These are phyloP conservation scores for Stevia rebaudiana DNA, from an alignment of 140 eudicot genomes.

Conservation along the genomic window DNA sequence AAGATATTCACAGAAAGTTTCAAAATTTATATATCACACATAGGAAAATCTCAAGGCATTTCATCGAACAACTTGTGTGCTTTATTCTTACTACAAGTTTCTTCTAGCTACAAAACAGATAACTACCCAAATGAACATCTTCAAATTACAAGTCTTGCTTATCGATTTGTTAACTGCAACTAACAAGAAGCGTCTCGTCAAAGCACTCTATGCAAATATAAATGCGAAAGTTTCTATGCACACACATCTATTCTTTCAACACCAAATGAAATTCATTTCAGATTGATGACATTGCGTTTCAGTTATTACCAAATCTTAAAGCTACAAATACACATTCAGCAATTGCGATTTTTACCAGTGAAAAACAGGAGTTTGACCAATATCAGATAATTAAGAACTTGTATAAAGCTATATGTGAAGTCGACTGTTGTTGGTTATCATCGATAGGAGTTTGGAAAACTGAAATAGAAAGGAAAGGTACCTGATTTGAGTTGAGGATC, in stretches of 20 bases:
- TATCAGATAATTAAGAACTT: background rate
- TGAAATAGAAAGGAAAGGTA: background rate
- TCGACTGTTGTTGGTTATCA: background rate
- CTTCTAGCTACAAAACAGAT: background rate
- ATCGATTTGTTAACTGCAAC: background rate
- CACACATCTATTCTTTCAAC: background rate
- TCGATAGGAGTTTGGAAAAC: background rate
- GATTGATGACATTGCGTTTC: background rate
- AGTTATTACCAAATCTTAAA: background rate
- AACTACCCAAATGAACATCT: background rate
- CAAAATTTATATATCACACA: background rate
- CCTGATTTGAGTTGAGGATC: constrained; percentile 20
- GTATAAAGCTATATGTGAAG: background rate
- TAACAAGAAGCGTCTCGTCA: background rate
- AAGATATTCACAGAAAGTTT: background rate
- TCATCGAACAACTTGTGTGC: constrained; percentile 31
- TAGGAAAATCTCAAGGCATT: constrained; percentile 12
- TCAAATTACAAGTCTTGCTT: background rate
- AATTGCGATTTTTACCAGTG: background rate
- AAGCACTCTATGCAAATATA: background rate
- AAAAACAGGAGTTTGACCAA: background rate
- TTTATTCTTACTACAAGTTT: constrained; percentile 5
- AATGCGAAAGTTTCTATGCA: background rate
- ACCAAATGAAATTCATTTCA: background rate
- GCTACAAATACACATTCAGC: background rate